Base-by-base conservation (phyloP, 805 yeast genomes). In the Candida xiaguanensis region DNA sequence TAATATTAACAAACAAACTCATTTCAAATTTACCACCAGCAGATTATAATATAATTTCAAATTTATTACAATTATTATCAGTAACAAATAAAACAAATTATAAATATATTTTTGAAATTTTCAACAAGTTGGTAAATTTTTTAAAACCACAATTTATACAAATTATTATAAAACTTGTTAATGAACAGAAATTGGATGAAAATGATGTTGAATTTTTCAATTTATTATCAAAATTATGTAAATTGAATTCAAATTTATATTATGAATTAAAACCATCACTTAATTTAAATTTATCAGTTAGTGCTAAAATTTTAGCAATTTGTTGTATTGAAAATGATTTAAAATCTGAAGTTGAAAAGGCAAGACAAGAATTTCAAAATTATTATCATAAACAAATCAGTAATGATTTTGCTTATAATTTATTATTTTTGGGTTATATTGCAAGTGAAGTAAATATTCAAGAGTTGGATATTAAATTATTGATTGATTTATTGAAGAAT, bases 361-460 rank as follows among this genome's bases (percentile, higher is more conserved):
- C 63, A 8, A 61, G 67, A 25, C 23, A 41, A 69, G 67, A 39
- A 56, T 66, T 7, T 51, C 64, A 34, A 58, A 9, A 38, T 6
- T 33, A 31, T 34, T 40, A 23, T 14, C 14, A 30, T n/a, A 31
- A 28, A 6, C 25, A 41, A 12, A 26, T 65, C 18, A 28, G 38
- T 23, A 35, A 40, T 49, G 41, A 20, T 44, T 54, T 26, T 12
- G 43, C 62, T 1, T 72, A 70, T 48, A 59, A 60, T 31, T 54
- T 65, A 30, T 70, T 68, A 26, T 72, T 74, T 28, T 52, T 80
- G 37, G 85, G 82, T 4, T 68, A 70, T 41, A 61, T 75, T 22
- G 43, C 39, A 18, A 36, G 31, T 13, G 30, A 28, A 22, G 16
- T 72, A n/a, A 61, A 63, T 40, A 41, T 56, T 5, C 47, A 52